Evolutionary conservation across 2,329 filamentous ascomycete species (phyloP), one percentile per base, ranked within the genome.

Genomic region (Pyrenochaeta sp.): DNA sequence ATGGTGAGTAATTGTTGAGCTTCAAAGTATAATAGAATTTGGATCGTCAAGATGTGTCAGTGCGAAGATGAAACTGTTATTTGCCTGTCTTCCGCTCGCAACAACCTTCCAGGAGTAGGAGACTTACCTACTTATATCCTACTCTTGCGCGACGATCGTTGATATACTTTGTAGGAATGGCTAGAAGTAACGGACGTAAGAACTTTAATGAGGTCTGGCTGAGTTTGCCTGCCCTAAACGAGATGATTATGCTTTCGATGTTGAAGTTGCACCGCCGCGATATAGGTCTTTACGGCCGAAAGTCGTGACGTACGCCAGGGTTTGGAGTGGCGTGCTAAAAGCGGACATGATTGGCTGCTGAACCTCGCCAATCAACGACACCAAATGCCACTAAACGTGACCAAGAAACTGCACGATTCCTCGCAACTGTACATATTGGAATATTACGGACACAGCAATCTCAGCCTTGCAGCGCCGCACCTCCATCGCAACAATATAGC

Each of bases 281-380:
- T 43, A 6, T 18, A 45, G 18, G 17, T 46, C 23, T 47, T n/a
- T 56, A 44, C 53, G 53, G 48, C 54, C 54, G 45, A 40, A 47
- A 54, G 54, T 56, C 54, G 45, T 56, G 54, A 56, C 54, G 54
- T 52, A 49, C 40, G 45, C 37, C 42, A 29, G 33, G 41, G 36
- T 23, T 15, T 14, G 9, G n/a, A 18, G 11, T 27, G 52, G 46
- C 42, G 46, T 47, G 43, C 27, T 17, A 7, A n/a, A 18, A 18
- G 37, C n/a, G 2, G 14, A n/a, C 29, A 2, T 48, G 46, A 51
- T 55, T 55, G 52, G 52, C 23, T 27, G 17, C 33, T 15, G 10
- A 27, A 18, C 32, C n/a, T 21, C 5, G 27, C 40, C 40, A 15
- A n/a, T n/a, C n/a, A n/a, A n/a, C n/a, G n/a, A n/a, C n/a, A n/a